Percentiles rank a stretch among this genome's conserved stretches.
Conservation (phyloP, 208 protist genomes). For the Crithidia expoeki region DNA sequence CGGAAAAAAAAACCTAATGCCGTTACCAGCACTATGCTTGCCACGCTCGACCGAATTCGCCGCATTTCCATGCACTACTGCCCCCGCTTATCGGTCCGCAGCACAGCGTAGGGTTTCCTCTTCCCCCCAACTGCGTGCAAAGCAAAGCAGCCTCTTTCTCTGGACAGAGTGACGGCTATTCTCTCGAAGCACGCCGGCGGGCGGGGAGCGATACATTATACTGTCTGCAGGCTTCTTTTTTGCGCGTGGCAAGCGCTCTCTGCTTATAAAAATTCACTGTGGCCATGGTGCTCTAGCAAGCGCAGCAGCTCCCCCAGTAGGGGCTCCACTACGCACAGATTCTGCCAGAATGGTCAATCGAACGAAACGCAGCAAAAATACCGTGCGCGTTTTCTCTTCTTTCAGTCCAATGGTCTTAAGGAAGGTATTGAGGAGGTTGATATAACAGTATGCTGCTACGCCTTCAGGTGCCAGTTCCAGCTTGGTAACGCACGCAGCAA, state of each 20-base stretch:
- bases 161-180: constrained; percentile 1
- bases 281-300: neutral
- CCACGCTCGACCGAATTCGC: constrained; percentile 7
- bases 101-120: constrained; percentile 9
- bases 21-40: constrained; percentile 1
- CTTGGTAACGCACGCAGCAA: neutral
- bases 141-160: no score
- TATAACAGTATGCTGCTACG: neutral
- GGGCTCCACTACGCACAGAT: neutral
- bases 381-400: neutral
- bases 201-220: no score
- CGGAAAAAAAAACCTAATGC: neutral
- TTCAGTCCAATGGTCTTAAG: neutral
- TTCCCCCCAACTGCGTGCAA: no score
- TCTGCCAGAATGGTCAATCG: neutral
- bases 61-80: constrained; percentile 6
- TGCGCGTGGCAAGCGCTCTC: constrained; percentile 2
- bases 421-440: neutral
- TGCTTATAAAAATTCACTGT: neutral
- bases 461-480: constrained; percentile 13
- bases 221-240: neutral
- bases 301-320: neutral
- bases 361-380: neutral
- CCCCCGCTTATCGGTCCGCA: constrained; percentile 6
- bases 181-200: neutral